Evolutionary conservation across 1,284 basidiomycete species (phyloP), one percentile per base, ranked within the genome.

Genomic region (Sporisorium scitamineum): DNA sequence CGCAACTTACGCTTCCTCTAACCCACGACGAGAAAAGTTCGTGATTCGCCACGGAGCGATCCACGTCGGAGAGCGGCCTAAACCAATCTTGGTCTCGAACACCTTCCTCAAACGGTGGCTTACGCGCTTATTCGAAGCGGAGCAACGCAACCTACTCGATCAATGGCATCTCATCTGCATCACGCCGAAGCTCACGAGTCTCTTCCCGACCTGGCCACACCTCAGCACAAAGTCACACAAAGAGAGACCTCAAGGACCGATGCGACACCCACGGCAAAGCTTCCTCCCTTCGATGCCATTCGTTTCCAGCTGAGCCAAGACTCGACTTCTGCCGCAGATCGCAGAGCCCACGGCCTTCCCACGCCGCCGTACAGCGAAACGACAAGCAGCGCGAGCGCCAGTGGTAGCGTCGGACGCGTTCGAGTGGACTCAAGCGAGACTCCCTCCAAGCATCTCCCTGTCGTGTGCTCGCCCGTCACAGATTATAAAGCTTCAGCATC

Each of bases 301-400:
- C 54, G 58, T 22, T 61, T 61, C 42, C 57, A 48, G 29, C 29
- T 53, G 34, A 44, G 39, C 24, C 32, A 50, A 20, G 14, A 57
- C 34, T 22, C 54, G 26, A 34, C 50, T 53, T 45, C 57, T 6
- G 20, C 48, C 3, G 50, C 34, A 18, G 39, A 44, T 14, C 45
- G 39, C 22, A 57, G 29, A 20, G 7, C 13, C 18, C 20, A 32
- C 53, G 72, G 58, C 26, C 54, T 76, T 27, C 75, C 66, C 55
- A 77, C 75, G 24, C 75, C 75, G 20, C 75, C 75, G 0, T 60
- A 66, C 39, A 77, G 75, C 39, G 75, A 77, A 32, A 52, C 59
- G 7, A 71, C 75, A 5, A 70, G 70, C 57, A 73, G 67, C 45
- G 58, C 64, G 2, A 60, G 73, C 44, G 63, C 54, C 0, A 61